Percentiles rank a stretch among this genome's conserved stretches.
phyloP scores from a whole-genome alignment of 768 basidiomycete genomes.

The Amanita rubescens region DNA sequence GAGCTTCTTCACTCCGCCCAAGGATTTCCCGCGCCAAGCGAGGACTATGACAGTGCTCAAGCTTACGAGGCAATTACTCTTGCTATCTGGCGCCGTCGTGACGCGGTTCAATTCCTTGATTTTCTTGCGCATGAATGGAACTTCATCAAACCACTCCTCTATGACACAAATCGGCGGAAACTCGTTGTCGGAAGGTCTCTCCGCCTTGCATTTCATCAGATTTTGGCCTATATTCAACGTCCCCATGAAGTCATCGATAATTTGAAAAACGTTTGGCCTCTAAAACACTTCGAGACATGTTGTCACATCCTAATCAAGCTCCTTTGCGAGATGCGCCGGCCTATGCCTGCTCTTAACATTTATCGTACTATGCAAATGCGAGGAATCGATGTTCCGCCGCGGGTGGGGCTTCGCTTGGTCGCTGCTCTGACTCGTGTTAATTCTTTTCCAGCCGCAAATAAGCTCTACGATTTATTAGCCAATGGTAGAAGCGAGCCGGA shows the following conservation, averaged over 20 bases:
- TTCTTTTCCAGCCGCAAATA: slow-evolving; percentile 35
- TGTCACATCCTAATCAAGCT: slow-evolving; percentile 35
- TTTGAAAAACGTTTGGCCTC: slow-evolving; percentile 21
- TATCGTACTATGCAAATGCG: slow-evolving; percentile 30
- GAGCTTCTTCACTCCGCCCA: slow-evolving; percentile 19
- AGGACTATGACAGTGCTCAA: slow-evolving; percentile 5
- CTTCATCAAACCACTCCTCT: slow-evolving; percentile 11
- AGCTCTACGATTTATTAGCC: slow-evolving; percentile 29
- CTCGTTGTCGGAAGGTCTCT: slow-evolving; percentile 17
- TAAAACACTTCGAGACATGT: too few species aligned
- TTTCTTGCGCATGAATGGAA: slow-evolving; percentile 14
- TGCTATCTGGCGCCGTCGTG: not conserved
- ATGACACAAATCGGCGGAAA: slow-evolving; percentile 4
- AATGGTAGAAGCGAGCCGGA: slow-evolving; percentile 6
- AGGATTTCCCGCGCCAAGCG: slow-evolving; percentile 12
- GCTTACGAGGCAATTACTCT: slow-evolving; percentile 5
- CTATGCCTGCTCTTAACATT: slow-evolving; percentile 1
- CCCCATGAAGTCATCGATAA: too few species aligned
- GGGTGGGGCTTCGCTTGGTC: slow-evolving; percentile 28
- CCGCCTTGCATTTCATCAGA: slow-evolving; percentile 17
- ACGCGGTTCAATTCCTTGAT: slow-evolving; percentile 6
- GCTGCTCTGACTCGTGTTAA: slow-evolving; percentile 34
- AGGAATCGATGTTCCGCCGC: slow-evolving; percentile 19
- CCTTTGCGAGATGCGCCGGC: slow-evolving; percentile 23
- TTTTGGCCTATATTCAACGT: slow-evolving; percentile 13